Evolutionary conservation across 2,329 filamentous ascomycete species (phyloP).

Genomic region (Allantophomopsis cytisporea): DNA sequence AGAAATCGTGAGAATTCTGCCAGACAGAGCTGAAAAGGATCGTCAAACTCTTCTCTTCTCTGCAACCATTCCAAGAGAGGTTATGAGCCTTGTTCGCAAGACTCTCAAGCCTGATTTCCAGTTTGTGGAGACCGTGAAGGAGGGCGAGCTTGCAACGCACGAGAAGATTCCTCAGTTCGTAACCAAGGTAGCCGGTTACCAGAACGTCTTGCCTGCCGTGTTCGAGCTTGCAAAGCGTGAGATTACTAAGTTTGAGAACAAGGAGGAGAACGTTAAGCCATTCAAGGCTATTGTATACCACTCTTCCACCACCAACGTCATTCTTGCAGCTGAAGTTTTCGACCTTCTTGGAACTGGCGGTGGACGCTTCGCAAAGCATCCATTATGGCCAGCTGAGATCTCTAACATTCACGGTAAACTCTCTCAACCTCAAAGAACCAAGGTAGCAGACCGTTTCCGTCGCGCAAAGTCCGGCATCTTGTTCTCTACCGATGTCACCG

Average conservation of each 20-base stretch:
- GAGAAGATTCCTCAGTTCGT: slow-evolving; percentile 70
- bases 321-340: slow-evolving; percentile 46
- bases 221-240: slow-evolving; percentile 31
- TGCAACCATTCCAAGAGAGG: slow-evolving; percentile 76
- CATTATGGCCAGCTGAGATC: slow-evolving; percentile 13
- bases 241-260: slow-evolving; percentile 15
- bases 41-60: slow-evolving; percentile 93
- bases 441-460: slow-evolving; percentile 61
- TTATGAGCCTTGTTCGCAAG: slow-evolving; percentile 58
- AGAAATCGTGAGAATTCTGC: slow-evolving; percentile 48
- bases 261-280: slow-evolving; percentile 6
- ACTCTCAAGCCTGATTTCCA: slow-evolving; percentile 78
- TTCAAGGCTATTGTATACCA: slow-evolving; percentile 96
- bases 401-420: slow-evolving; percentile 67
- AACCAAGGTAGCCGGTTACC: slow-evolving; percentile 50
- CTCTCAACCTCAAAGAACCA: slow-evolving; percentile 54
- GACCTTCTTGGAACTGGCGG: slow-evolving; percentile 8
- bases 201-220: slow-evolving; percentile 66
- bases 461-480: slow-evolving; percentile 44
- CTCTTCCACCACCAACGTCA: slow-evolving; percentile 61
- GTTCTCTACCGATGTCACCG: slow-evolving; percentile 70
- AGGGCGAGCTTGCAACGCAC: slow-evolving; percentile 77
- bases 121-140: slow-evolving; percentile 74
- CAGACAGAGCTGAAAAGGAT: slow-evolving; percentile 44
- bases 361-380: slow-evolving; percentile 10